These are phyloP conservation scores for Aspergillus nomiae DNA, from an alignment of 2,329 filamentous ascomycete species.

Conservation along the genomic window DNA sequence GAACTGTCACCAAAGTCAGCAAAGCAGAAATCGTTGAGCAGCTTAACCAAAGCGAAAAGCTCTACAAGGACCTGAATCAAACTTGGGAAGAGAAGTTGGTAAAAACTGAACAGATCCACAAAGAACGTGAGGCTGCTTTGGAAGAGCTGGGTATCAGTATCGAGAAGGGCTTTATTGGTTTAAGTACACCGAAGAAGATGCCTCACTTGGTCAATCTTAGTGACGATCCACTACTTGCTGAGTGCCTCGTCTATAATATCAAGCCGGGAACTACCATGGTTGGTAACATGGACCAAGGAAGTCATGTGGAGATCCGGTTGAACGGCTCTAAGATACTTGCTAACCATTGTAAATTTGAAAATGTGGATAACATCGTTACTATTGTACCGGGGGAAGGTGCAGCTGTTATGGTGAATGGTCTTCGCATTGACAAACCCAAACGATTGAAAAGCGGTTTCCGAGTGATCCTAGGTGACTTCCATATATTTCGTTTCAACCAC, in stretches of 20 bases:
- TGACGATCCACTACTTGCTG: conserved; percentile 88
- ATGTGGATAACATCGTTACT: conserved; percentile 89
- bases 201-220: conserved; percentile 97
- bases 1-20: conserved; percentile 88
- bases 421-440: conserved; percentile 82
- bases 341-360: conserved; percentile 93
- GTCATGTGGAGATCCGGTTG: conserved; percentile 82
- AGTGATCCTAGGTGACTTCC: conserved; percentile 95
- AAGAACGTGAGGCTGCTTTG: conserved; percentile 89
- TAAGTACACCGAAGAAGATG: conserved; percentile 98
- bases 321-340: conserved; percentile 92
- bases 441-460: conserved; percentile 88
- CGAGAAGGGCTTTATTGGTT: conserved; percentile 93
- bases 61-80: conserved; percentile 93
- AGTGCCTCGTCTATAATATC: conserved; percentile 96
- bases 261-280: conserved; percentile 94
- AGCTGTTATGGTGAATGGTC: conserved; percentile 96
- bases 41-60: conserved; percentile 91
- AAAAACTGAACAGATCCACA: conserved; percentile 96
- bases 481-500: conserved; percentile 98
- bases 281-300: conserved; percentile 86
- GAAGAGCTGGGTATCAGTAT: conserved; percentile 98
- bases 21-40: conserved; percentile 99
- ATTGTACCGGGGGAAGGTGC: conserved; percentile 87
- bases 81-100: conserved; percentile 97